A percentile compares a stretch with the other conserved stretches of the same genome.
Evolutionary conservation across 2,329 filamentous ascomycete species (phyloP).

Genomic region (Bipolaris zeicola): DNA sequence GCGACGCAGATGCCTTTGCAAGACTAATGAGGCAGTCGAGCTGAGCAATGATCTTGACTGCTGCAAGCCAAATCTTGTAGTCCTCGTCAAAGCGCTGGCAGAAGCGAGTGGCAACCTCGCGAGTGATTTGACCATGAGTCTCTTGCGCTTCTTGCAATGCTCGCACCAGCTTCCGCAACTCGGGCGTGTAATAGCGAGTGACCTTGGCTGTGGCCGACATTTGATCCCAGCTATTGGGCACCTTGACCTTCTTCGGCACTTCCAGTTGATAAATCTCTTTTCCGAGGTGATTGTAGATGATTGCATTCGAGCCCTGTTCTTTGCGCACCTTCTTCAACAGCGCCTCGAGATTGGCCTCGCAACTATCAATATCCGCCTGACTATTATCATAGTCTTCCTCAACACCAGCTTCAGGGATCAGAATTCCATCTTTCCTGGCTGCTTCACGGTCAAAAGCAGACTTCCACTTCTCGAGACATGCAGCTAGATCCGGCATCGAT

Average conservation of each 20-base stretch:
- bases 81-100: slow-evolving; percentile 87
- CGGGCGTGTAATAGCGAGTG: slow-evolving; percentile 91
- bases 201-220: slow-evolving; percentile 93
- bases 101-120: slow-evolving; percentile 82
- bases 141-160: slow-evolving; percentile 93
- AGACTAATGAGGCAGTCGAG: slow-evolving; percentile 94
- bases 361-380: slow-evolving; percentile 73
- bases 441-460: slow-evolving; percentile 84
- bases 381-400: slow-evolving; percentile 92
- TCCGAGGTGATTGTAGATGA: slow-evolving; percentile 71
- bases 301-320: slow-evolving; percentile 72
- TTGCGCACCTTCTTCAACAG: slow-evolving; percentile 74
- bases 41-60: slow-evolving; percentile 88
- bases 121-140: slow-evolving; percentile 86
- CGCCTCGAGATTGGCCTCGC: slow-evolving; percentile 73
- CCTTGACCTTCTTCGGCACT: slow-evolving; percentile 81
- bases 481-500: slow-evolving; percentile 82
- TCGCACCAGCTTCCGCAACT: slow-evolving; percentile 81
- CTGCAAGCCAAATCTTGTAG: slow-evolving; percentile 82
- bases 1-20: slow-evolving; percentile 80
- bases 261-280: slow-evolving; percentile 98
- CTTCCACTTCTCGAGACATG: slow-evolving; percentile 82
- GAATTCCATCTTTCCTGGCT: slow-evolving; percentile 77
- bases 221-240: slow-evolving; percentile 89
- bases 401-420: slow-evolving; percentile 84